Conservation (phyloP, 176 grass and related monocot species). For the Musa schizocarpa region DNA sequence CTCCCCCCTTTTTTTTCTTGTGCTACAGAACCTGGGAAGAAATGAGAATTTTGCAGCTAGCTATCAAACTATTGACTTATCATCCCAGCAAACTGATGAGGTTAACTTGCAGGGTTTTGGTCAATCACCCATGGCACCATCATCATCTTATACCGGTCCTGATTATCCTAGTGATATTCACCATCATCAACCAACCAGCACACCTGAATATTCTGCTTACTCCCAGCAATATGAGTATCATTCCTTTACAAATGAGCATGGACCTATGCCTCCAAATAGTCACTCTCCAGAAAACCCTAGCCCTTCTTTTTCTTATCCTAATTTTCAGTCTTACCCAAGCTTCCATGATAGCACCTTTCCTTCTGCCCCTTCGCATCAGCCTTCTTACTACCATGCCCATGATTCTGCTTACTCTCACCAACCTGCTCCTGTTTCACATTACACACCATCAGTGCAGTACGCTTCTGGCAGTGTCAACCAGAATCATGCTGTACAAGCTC, state of each 20-base stretch:
- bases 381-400: slow-evolving; percentile 41
- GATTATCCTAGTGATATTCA: slow-evolving; percentile 41
- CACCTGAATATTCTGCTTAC: slow-evolving; percentile 46
- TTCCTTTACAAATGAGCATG: slow-evolving; percentile 41
- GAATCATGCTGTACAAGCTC: slow-evolving; percentile 24
- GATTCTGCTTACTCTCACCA: slow-evolving; percentile 38
- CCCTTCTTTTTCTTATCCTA: slow-evolving; percentile 59
- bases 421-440: slow-evolving; percentile 15
- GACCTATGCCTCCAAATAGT: slow-evolving; percentile 50
- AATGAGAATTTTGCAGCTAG: slow-evolving; percentile 47
- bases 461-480: slow-evolving; percentile 13
- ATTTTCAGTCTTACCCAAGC: slow-evolving; percentile 92
- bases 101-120: slow-evolving; percentile 31
- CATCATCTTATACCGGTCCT: slow-evolving; percentile 46
- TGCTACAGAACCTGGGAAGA: slow-evolving; percentile 46
- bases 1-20: slow-evolving; percentile 15
- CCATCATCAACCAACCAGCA: slow-evolving; percentile 28
- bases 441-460: slow-evolving; percentile 23
- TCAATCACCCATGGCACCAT: slow-evolving; percentile 42
- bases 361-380: slow-evolving; percentile 47
- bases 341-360: slow-evolving; percentile 62
- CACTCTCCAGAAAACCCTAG: slow-evolving; percentile 44
- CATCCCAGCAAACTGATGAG: slow-evolving; percentile 24
- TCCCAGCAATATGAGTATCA: slow-evolving; percentile 54
- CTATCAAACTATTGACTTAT: slow-evolving; percentile 27